These are phyloP conservation scores for Monosporascus ibericus DNA, from an alignment of 2,329 filamentous ascomycete genomes.

Conservation along the genomic window DNA sequence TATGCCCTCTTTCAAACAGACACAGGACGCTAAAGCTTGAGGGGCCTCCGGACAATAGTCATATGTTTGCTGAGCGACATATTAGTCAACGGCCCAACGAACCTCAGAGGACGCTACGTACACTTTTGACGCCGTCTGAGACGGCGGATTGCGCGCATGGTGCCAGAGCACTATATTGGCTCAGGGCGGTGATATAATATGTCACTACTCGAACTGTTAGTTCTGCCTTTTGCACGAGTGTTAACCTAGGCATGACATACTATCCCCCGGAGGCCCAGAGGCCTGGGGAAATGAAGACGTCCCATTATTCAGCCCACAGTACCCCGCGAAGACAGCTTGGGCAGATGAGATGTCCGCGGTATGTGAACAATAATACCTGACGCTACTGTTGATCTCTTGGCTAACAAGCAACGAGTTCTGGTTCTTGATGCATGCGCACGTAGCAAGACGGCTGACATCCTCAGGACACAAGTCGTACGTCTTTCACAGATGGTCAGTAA, in stretches of 20 bases:
- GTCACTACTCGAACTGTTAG: constrained; percentile 31
- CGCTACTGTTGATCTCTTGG: constrained; percentile 35
- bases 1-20: constrained; percentile 45
- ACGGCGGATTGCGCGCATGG: constrained; percentile 40
- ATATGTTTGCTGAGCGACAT: constrained; percentile 26
- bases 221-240: background rate
- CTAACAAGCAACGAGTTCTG: constrained; percentile 39
- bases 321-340: constrained; percentile 43
- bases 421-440: constrained; percentile 47
- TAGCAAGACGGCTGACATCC: constrained; percentile 36
- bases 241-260: constrained; percentile 27
- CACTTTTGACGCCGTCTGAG: constrained; percentile 34
- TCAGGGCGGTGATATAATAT: constrained; percentile 48
- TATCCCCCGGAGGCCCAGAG: constrained; percentile 43
- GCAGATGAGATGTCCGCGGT: constrained; percentile 42
- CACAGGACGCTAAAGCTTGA: constrained; percentile 45
- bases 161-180: constrained; percentile 37
- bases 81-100: constrained; percentile 1
- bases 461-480: constrained; percentile 30
- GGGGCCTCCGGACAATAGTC: constrained; percentile 40
- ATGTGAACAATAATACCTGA: constrained; percentile 39
- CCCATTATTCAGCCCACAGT: constrained; percentile 44
- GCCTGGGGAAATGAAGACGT: constrained; percentile 42
- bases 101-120: constrained; percentile 17
- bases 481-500: constrained; percentile 9